Evolutionary conservation across 1,139 yeast genomes (phyloP).

Genomic region (Debaryomycetaceae sp.): DNA sequence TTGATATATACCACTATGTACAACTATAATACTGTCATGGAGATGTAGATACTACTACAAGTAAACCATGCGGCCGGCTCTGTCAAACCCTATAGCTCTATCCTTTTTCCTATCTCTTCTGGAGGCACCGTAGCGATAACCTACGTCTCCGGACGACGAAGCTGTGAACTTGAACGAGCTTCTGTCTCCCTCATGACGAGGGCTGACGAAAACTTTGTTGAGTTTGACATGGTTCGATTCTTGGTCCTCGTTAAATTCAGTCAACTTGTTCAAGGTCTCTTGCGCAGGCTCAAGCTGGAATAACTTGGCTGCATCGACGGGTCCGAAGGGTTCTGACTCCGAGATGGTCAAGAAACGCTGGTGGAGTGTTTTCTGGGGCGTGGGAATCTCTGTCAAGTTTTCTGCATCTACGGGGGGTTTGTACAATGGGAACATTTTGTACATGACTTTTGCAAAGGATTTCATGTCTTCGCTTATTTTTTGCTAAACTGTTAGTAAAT

Average conservation of each 20-base stretch:
- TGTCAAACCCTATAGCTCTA: constrained; percentile 73
- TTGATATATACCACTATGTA: constrained; percentile 9
- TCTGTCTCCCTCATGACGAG: constrained; percentile 54
- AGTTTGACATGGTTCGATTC: constrained; percentile 17
- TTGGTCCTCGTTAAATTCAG: constrained; percentile 49
- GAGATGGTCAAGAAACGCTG: constrained; percentile 87
- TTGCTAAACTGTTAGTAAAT: constrained; percentile 41
- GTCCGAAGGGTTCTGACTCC: constrained; percentile 96
- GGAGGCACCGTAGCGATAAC: constrained; percentile 88
- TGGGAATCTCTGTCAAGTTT: constrained; percentile 89
- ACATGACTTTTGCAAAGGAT: constrained; percentile 59
- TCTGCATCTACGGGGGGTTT: constrained; percentile 48
- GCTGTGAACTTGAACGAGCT: constrained; percentile 68
- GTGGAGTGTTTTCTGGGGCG: constrained; percentile 77
- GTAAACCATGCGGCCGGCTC: constrained; percentile 60
- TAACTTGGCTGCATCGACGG: constrained; percentile 89
- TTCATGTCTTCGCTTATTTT: constrained; percentile 48
- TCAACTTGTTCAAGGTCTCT: constrained; percentile 63
- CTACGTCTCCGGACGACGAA: constrained; percentile 79
- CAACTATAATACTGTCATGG: constrained; percentile 4
- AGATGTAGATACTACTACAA: constrained; percentile 10
- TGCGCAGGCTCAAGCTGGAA: constrained; percentile 84
- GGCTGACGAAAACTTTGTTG: constrained; percentile 45
- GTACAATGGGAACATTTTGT: constrained; percentile 79
- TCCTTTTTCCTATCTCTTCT: constrained; percentile 86